Percentiles rank a stretch among this genome's conserved stretches.
phyloP scores from a whole-genome alignment of 2,329 filamentous ascomycete species.

The Aurifilum marmelostoma region DNA sequence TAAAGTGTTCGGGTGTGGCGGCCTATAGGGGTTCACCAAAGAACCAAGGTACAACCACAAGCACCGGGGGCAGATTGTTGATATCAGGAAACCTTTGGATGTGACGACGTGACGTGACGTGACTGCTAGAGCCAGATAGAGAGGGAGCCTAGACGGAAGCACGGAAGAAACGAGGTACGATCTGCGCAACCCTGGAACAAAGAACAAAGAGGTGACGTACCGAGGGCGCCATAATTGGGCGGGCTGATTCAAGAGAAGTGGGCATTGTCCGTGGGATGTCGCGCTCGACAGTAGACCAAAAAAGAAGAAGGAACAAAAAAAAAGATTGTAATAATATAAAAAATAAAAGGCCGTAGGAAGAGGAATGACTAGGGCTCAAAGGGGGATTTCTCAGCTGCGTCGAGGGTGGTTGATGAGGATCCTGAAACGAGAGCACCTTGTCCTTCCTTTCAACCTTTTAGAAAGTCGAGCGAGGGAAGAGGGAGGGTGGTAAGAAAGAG shows the following conservation, averaged over 20 bases:
- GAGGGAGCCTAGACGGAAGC: not conserved
- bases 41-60: not conserved
- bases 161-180: conserved; percentile 14
- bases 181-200: conserved; percentile 17
- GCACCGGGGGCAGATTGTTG: not conserved
- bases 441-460: not conserved
- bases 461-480: not conserved
- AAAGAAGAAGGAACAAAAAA: not conserved
- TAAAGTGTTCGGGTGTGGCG: not conserved
- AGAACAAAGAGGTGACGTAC: conserved; percentile 48
- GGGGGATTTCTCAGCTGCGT: not conserved
- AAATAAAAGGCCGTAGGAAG: not conserved
- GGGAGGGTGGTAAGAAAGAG: not conserved
- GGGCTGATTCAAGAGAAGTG: conserved; percentile 61
- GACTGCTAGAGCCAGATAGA: not conserved
- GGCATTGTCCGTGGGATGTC: conserved; percentile 51
- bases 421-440: conserved; percentile 9
- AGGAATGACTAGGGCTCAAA: not conserved
- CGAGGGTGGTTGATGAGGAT: not conserved
- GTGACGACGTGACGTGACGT: conserved; percentile 2
- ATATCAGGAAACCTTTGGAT: not conserved
- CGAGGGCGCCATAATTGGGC: conserved; percentile 66
- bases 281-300: not conserved
- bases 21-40: not conserved
- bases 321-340: not conserved